Conservation (phyloP, 768 basidiomycete species). For the Macrolepiota dolichaula region DNA sequence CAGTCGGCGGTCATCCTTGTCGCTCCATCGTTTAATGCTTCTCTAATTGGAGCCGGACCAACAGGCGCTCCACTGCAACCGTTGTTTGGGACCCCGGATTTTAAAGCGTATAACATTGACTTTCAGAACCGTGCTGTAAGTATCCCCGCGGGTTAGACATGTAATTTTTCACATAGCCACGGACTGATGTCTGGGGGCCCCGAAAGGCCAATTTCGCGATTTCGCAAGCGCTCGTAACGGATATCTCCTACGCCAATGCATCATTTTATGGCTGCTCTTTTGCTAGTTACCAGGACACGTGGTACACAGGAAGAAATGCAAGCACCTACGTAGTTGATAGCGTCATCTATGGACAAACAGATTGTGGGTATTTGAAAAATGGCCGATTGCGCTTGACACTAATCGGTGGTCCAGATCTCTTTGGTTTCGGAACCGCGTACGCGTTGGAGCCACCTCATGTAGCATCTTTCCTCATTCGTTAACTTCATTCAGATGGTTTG, state of each 20-base stretch:
- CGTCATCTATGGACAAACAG: slow-evolving; percentile 59
- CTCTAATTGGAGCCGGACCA: slow-evolving; percentile 58
- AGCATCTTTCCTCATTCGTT: not conserved
- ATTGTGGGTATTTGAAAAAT: slow-evolving; percentile 39
- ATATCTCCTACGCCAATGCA: slow-evolving; percentile 62
- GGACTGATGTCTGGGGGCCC: too few species aligned
- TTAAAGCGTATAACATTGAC: slow-evolving; percentile 65
- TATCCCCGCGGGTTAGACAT: not conserved
- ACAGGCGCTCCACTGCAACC: slow-evolving; percentile 52
- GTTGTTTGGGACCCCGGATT: slow-evolving; percentile 52
- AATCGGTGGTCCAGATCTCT: slow-evolving; percentile 36
- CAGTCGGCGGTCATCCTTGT: slow-evolving; percentile 57
- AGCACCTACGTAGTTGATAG: slow-evolving; percentile 62
- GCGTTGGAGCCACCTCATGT: slow-evolving; percentile 12
- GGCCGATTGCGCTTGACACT: not conserved
- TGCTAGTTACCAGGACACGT: slow-evolving; percentile 62
- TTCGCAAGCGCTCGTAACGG: slow-evolving; percentile 59
- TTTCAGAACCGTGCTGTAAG: slow-evolving; percentile 65
- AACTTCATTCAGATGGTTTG: slow-evolving; percentile 46
- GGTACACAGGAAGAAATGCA: slow-evolving; percentile 57
- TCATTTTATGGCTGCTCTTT: slow-evolving; percentile 66
- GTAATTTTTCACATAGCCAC: too few species aligned
- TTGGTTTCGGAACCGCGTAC: slow-evolving; percentile 60
- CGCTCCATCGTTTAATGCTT: slow-evolving; percentile 51
- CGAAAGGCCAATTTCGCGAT: slow-evolving; percentile 52